Percentiles rank a stretch among this genome's conserved stretches.
These are phyloP conservation scores for Psilocybe cubensis DNA, from an alignment of 768 basidiomycete species.

Conservation along the genomic window DNA sequence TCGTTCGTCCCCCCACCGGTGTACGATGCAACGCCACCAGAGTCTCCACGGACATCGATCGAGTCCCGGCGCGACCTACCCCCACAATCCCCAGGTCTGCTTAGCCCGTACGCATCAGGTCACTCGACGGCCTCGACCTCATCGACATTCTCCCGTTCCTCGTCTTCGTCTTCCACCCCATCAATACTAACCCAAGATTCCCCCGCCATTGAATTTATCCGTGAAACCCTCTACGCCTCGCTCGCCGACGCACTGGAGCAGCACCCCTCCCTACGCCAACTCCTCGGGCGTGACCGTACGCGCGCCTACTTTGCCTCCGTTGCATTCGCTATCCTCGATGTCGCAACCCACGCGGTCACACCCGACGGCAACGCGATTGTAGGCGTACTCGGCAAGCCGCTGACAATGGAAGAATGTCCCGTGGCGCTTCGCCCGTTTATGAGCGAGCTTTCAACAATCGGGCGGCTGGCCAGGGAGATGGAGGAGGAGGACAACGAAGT, in stretches of 20 bases:
- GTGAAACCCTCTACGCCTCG: constrained; percentile 86
- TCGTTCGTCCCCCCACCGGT: constrained; percentile 25
- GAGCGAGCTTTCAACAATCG: constrained; percentile 61
- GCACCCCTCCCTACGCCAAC: constrained; percentile 52
- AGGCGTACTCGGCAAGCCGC: constrained; percentile 58
- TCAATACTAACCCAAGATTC: constrained; percentile 52
- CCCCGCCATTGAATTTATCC: constrained; percentile 75
- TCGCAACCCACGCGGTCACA: constrained; percentile 55
- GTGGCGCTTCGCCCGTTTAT: constrained; percentile 69
- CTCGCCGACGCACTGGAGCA: constrained; percentile 70
- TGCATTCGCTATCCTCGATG: constrained; percentile 70
- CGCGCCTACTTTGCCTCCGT: constrained; percentile 84
- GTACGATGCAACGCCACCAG: constrained; percentile 16
- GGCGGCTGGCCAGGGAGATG: constrained; percentile 49
- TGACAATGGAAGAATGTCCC: constrained; percentile 69
- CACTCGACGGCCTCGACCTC: constrained; percentile 17
- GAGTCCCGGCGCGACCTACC: constrained; percentile 1
- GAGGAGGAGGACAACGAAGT: constrained; percentile 54
- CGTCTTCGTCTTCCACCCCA: constrained; percentile 39
- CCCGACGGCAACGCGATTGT: constrained; percentile 54
- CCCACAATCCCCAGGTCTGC: constrained; percentile 12
- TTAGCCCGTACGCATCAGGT: constrained; percentile 16
- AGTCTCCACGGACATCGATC: constrained; percentile 14
- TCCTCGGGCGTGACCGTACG: constrained; percentile 65
- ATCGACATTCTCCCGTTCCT: constrained; percentile 27